phyloP scores from a whole-genome alignment of 2,329 filamentous ascomycete genomes.

The Penicillium sp. region DNA sequence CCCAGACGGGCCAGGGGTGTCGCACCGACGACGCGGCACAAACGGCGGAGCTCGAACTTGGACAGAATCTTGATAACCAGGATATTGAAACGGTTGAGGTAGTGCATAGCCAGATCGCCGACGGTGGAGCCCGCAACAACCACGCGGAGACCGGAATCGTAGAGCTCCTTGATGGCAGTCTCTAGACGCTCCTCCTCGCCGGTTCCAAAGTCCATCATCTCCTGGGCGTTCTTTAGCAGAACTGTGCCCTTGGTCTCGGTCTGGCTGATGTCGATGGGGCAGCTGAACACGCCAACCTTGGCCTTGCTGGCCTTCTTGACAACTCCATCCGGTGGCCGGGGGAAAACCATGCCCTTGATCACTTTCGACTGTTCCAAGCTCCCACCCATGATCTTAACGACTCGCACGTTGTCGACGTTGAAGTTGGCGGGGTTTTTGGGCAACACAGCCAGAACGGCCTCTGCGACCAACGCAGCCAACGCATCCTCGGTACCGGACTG shows the following conservation, averaged over 20 bases:
- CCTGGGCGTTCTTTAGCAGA: conserved; percentile 91
- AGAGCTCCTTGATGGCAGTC: conserved; percentile 85
- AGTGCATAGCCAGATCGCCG: conserved; percentile 93
- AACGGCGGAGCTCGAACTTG: conserved; percentile 92
- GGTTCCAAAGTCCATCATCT: conserved; percentile 98
- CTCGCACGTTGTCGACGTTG: conserved; percentile 97
- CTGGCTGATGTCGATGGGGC: conserved; percentile 89
- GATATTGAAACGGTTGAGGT: conserved; percentile 95
- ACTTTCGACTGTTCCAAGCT: conserved; percentile 90
- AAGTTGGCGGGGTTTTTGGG: conserved; percentile 95
- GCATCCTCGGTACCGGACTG: conserved; percentile 91
- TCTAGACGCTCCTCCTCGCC: conserved; percentile 93
- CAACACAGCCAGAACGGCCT: conserved; percentile 77
- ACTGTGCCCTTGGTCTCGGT: conserved; percentile 99
- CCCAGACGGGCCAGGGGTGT: conserved; percentile 93
- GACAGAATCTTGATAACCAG: conserved; percentile 94
- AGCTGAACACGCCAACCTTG: conserved; percentile 96
- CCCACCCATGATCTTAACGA: conserved; percentile 99
- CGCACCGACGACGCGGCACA: conserved; percentile 94
- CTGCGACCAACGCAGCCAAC: conserved; percentile 79
- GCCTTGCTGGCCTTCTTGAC: conserved; percentile 89
- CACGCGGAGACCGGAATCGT: conserved; percentile 89
- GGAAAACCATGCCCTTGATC: conserved; percentile 97
- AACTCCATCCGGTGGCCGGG: conserved; percentile 85
- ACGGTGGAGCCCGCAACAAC: conserved; percentile 90